Evolutionary conservation across 768 basidiomycete species (phyloP), one percentile per base, ranked within the genome.

Genomic region (Rhodotorula babjevae): DNA sequence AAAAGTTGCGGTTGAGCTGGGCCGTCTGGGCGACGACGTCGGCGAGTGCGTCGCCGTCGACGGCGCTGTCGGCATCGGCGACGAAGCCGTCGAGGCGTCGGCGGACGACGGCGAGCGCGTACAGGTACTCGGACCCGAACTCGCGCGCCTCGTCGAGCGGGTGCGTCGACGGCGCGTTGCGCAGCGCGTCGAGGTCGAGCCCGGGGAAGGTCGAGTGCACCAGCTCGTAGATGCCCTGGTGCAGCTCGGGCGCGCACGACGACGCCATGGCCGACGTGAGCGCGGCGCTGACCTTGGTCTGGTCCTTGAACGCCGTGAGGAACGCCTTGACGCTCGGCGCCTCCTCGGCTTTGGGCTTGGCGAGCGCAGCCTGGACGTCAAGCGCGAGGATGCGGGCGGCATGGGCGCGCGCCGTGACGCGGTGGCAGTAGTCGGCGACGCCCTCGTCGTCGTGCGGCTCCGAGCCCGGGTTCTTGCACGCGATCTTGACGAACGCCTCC

Each of bases 1-100:
- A 93, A 61, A 93, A 85, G 79, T 94, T 93, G 75, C 93, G 85
- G 80, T 96, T 96, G 80, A 94, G 87, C 2, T 88, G 87, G 61
- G 86, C 83, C 7, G 92, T 82, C 47, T 85, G 84, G 61, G 84
- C 86, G 74, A 90, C 86, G 23, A 87, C 82, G 10, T 82, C 81
- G 56, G 62, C 67, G 79, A 80, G 52, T 11, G 59, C 40, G 10
- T 71, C 74, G 31, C 8, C 57, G 14, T 55, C 50, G 46, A 66
- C 57, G 47, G 75, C 75, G 40, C 68, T 84, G 1, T 83, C 83
- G 0, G 82, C 80, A 75, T 84, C 84, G 49, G 85, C 83, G 40
- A 75, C 63, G 57, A 61, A 55, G 0, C 85, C 86, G 46, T 85
- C 85, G 59, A 91, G 82, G 27, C 90, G 85, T n/a, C 83, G 83